Conservation (phyloP, 495 filamentous ascomycete genomes). For the Penicillium robsamsonii region DNA sequence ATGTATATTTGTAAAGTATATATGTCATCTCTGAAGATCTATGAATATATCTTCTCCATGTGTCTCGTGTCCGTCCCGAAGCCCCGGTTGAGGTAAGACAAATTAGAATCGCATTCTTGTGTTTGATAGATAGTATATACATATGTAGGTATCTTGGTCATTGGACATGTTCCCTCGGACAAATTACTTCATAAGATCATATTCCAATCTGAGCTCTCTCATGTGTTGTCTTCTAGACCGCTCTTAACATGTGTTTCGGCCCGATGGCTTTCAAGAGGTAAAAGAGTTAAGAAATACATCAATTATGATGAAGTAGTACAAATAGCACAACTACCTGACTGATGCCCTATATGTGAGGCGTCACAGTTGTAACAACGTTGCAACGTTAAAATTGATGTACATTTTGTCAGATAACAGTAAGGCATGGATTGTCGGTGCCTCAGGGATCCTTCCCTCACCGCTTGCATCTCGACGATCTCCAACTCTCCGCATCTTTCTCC, state of each 20-base stretch:
- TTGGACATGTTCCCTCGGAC: constrained; percentile 3
- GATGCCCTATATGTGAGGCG: neutral
- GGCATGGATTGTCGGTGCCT: neutral
- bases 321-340: neutral
- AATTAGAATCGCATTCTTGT: neutral
- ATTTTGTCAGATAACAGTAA: neutral
- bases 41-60: constrained; percentile 9
- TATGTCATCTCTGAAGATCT: neutral
- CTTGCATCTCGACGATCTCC: constrained; percentile 18
- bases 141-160: constrained; percentile 1
- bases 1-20: neutral
- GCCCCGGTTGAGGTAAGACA: constrained; percentile 6
- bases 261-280: neutral
- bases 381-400: too few species aligned
- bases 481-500: constrained; percentile 17
- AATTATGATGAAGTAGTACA: neutral
- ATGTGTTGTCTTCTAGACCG: constrained; percentile 16
- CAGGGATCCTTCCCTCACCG: constrained; percentile 18
- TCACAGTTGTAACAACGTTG: neutral
- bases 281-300: neutral
- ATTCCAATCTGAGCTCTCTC: constrained; percentile 10
- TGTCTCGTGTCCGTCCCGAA: constrained; percentile 7
- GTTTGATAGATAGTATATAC: neutral
- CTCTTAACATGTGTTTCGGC: constrained; percentile 13
- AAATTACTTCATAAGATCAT: neutral